phyloP scores from a whole-genome alignment of 176 grass and related monocot species.

The Carex scoparia region DNA sequence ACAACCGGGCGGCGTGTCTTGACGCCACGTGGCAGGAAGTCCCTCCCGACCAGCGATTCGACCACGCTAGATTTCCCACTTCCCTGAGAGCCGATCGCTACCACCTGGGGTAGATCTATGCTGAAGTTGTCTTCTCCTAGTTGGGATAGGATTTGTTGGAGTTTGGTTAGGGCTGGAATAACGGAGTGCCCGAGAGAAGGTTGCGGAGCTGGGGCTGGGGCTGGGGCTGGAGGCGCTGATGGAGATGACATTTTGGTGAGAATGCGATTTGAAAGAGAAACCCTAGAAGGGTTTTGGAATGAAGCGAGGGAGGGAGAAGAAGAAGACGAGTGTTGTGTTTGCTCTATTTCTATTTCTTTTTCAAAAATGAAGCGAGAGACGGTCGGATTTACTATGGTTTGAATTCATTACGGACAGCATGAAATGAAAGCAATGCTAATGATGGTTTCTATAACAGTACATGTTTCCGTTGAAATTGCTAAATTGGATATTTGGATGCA shows the following conservation, averaged over 20 bases:
- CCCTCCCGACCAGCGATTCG: constrained; percentile 81
- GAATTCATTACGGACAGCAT: not conserved
- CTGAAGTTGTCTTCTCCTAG: constrained; percentile 45
- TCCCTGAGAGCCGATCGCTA: constrained; percentile 78
- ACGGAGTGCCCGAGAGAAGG: not conserved
- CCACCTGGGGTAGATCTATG: constrained; percentile 78
- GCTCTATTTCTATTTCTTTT: not conserved
- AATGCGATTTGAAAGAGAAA: not conserved
- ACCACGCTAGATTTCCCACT: constrained; percentile 96
- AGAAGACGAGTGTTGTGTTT: not conserved
- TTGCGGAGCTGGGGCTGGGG: not conserved
- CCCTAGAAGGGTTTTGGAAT: constrained; percentile 25
- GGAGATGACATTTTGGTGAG: constrained; percentile 14
- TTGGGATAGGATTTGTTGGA: constrained; percentile 41
- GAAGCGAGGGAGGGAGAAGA: constrained; percentile 7
- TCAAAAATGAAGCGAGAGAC: not conserved
- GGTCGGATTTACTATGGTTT: not conserved
- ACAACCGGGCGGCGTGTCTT: constrained; percentile 82
- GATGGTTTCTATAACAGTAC: not conserved
- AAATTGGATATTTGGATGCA: not conserved
- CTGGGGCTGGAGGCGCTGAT: not conserved
- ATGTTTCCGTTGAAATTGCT: not conserved
- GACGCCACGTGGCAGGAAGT: constrained; percentile 85
- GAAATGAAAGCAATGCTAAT: no score
- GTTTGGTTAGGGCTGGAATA: not conserved